A percentile compares a stretch with the other conserved stretches of the same genome.
phyloP scores from a whole-genome alignment of 257 asterid genomes.

The Verbascum thapsus region DNA sequence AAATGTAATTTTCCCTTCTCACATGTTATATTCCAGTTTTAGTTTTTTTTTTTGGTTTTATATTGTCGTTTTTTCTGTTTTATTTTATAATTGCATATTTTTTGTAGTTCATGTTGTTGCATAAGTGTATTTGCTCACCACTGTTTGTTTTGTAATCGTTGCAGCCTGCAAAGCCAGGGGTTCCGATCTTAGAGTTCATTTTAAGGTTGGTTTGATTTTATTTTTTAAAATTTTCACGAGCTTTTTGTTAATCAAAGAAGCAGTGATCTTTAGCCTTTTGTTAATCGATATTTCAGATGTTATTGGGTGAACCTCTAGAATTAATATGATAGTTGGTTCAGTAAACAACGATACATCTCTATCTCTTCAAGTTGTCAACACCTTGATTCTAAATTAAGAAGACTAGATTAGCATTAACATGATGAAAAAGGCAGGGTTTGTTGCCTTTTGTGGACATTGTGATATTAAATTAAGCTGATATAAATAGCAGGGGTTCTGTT shows the following conservation, averaged over 20 bases:
- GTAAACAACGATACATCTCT: conserved; percentile 49
- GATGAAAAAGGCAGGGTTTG: conserved; percentile 43
- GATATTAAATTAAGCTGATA: too few relatives aligned
- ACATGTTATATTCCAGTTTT: too few relatives aligned
- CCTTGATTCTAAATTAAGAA: too few relatives aligned
- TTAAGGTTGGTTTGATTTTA: conserved; percentile 38
- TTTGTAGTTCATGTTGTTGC: background rate
- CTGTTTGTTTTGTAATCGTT: conserved; percentile 4
- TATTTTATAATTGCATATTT: background rate
- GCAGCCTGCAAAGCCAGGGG: conserved; percentile 68
- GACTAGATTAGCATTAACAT: too few relatives aligned
- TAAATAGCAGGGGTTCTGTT: too few relatives aligned
- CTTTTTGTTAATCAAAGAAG: background rate
- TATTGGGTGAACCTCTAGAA: conserved; percentile 69
- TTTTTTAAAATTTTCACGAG: background rate
- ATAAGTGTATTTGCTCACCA: background rate
- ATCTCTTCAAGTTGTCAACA: too few relatives aligned
- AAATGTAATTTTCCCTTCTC: conserved; percentile 26
- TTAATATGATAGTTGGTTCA: conserved; percentile 47
- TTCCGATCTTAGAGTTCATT: conserved; percentile 59
- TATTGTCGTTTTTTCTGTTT: background rate
- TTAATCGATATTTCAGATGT: conserved; percentile 32
- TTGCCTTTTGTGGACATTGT: conserved; percentile 34
- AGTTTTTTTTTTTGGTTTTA: background rate
- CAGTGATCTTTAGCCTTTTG: background rate